A percentile compares a stretch with the other conserved stretches of the same genome.
phyloP scores from a whole-genome alignment of 192 early-diverging fungal species.

The Backusella morwellensis region DNA sequence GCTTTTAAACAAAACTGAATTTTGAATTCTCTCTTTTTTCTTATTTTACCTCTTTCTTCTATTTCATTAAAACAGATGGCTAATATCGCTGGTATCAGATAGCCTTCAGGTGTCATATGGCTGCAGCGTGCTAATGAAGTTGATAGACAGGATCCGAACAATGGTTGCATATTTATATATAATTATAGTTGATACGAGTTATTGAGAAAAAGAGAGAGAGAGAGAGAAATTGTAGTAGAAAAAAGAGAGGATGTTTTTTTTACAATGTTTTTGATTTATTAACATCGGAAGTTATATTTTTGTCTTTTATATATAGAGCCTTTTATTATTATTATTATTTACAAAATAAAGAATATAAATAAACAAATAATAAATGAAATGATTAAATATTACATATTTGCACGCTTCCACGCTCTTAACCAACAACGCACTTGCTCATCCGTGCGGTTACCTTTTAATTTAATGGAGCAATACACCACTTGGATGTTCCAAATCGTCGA shows the following conservation, averaged over 20 bases:
- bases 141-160: background rate
- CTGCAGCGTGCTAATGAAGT: slow-evolving; percentile 1
- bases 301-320: background rate
- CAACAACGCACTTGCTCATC: too few relatives aligned
- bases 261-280: background rate
- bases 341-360: too few relatives aligned
- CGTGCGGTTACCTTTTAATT: too few relatives aligned
- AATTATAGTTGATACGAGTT: background rate
- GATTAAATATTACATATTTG: too few relatives aligned
- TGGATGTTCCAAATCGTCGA: too few relatives aligned
- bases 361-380: too few relatives aligned
- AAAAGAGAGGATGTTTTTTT: background rate
- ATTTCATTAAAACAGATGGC: slow-evolving; percentile 4
- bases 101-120: background rate
- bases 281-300: background rate
- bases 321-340: too few relatives aligned
- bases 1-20: background rate
- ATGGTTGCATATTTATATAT: background rate
- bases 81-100: background rate
- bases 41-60: background rate
- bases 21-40: background rate
- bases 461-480: too few relatives aligned
- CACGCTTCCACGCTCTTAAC: too few relatives aligned
- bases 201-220: background rate
- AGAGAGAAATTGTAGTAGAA: background rate